Base-by-base conservation (phyloP, 192 early-diverging fungal species). In the Backusella sp. region DNA sequence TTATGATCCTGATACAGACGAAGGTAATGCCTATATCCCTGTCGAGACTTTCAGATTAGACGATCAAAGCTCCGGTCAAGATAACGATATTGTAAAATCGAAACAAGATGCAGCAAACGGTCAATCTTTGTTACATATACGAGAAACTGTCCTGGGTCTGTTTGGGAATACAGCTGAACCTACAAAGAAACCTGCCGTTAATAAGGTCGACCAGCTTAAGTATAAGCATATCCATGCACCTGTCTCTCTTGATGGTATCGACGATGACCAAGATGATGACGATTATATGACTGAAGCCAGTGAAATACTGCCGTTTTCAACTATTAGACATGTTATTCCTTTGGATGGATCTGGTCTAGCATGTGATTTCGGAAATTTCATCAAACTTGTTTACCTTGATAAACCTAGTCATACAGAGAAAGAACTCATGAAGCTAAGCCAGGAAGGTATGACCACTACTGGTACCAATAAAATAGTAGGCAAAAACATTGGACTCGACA, bases 361-460 rank as follows among this genome's bases (percentile, higher is more conserved):
- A 11, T 82, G 77, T 39, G 81, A 82, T 39, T 82, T 73, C 39
- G 81, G 81, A 34, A 82, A 82, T 30, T 82, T 82, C 52, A 73
- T 82, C 35, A 82, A 82, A 70, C 34, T 80, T 12, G 67, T 80
- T 37, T 76, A 71, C 14, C 70, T 71, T 23, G 70, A 71, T 71
- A 71, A 71, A 49, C 70, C 42, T 2, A 71, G 70, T 49, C 17
- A 46, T 23, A 71, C 70, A 28, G 70, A 71, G 17, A 71, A 71
- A 44, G 70, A 71, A 12, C 41, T 30, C 15, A 42, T 71, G 26
- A 71, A 71, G 26, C 12, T 44, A 30, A 37, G n/a, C 2, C 21
- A 62, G 6, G 70, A 71, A 26, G 41, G 39, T 6, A 71, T 71
- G n/a, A 28, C 6, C 4, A 53, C 56, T 28, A 62, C 56, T 4